Base-by-base conservation (phyloP, 2,329 filamentous ascomycete species). In the Monilinia polystroma region DNA sequence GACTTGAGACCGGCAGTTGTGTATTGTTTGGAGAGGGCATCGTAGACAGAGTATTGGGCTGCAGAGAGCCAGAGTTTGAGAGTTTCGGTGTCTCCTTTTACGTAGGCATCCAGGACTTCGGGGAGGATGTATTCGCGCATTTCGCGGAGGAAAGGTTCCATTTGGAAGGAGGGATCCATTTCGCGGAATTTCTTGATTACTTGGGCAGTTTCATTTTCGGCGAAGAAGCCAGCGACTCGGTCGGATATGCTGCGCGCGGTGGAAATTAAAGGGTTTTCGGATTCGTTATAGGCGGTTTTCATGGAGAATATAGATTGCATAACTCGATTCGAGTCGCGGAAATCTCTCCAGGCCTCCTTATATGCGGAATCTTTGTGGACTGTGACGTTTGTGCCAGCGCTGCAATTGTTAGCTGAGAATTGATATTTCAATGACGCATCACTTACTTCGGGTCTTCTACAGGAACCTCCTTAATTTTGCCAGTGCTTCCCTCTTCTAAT, bases 311-410 rank as follows among this genome's bases (percentile, higher is more conserved):
- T 81, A 67, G 90, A 88, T 79, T 97, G 94, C 77, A 97, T 91
- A 68, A 97, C 80, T 73, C 90, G 92, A 79, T 90, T 97, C 71
- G 87, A 88, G 78, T 99, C 95, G 70, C 90, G 90, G 85, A 98
- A 99, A 63, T 95, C 91, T 74, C 90, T 87, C 95, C 95, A 99
- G n/a, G 93, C 92, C 78, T 98, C 94, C 80, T 97, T 97, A 92
- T 94, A 98, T 29, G 91, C 91, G 18, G 95, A 89, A 73, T 99
- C 95, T 80, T 99, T 99, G 84, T 99, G 95, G 0, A 99, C 78
- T 0, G 94, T 98, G 59, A 99, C 82, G 76, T 96, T 96, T 67
- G 93, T 97, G 68, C 95, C 95, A 68, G 95, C 95, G 67, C 95
- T 97, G 72, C 63, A 71, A n/a, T 43, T 53, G 77, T 74, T 70